Evolutionary conservation across 2,329 filamentous ascomycete species (phyloP).

Genomic region (Aspergillus quadrilineatus): DNA sequence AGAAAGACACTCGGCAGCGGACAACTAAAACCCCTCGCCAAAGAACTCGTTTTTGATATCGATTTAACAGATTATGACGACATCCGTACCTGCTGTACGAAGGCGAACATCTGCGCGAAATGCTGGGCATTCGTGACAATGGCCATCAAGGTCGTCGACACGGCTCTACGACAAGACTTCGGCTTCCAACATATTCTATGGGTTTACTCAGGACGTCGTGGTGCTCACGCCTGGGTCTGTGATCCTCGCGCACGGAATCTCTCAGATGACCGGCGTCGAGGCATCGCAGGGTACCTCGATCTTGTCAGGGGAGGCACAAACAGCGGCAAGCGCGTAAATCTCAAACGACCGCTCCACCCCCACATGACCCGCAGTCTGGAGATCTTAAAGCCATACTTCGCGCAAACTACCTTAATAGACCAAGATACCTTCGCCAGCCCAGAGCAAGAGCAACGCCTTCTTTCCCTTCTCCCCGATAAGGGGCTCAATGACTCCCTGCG

Average conservation of each 20-base stretch:
- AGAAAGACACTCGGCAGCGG: slow-evolving; percentile 78
- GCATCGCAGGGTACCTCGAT: slow-evolving; percentile 86
- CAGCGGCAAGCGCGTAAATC: slow-evolving; percentile 80
- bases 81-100: slow-evolving; percentile 89
- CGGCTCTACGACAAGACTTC: slow-evolving; percentile 86
- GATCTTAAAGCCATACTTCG: slow-evolving; percentile 80
- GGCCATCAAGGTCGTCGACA: slow-evolving; percentile 91
- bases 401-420: slow-evolving; percentile 72
- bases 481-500: slow-evolving; percentile 73
- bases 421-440: slow-evolving; percentile 81
- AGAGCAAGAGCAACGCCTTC: slow-evolving; percentile 72
- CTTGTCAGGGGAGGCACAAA: slow-evolving; percentile 83
- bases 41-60: slow-evolving; percentile 98
- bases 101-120: slow-evolving; percentile 87
- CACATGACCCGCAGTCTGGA: slow-evolving; percentile 84
- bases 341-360: slow-evolving; percentile 82
- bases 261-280: slow-evolving; percentile 80
- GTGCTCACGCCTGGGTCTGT: slow-evolving; percentile 97
- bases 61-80: slow-evolving; percentile 99
- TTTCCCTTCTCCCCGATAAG: slow-evolving; percentile 81
- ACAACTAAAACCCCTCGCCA: slow-evolving; percentile 81
- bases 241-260: slow-evolving; percentile 81
- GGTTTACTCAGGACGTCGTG: slow-evolving; percentile 96
- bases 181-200: slow-evolving; percentile 96
- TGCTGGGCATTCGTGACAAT: slow-evolving; percentile 98